Conservation (phyloP, 1,284 basidiomycete species). For the Sanghuangporus sanghuang region DNA sequence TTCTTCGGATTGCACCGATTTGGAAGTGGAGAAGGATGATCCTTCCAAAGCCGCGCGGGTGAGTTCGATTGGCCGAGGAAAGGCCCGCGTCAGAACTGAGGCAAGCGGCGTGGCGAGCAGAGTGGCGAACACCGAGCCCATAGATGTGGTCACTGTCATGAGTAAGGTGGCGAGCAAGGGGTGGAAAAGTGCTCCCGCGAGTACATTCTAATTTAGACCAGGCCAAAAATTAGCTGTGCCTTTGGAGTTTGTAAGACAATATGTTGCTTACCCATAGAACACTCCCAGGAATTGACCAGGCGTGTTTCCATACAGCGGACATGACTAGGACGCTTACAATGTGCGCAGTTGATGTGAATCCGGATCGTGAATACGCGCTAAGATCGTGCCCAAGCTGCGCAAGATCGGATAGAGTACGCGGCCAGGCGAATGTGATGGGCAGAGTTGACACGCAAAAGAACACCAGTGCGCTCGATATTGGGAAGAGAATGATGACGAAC, state of each 20-base stretch:
- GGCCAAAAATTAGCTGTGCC: not conserved
- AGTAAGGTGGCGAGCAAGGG: constrained; percentile 74
- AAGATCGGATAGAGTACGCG: constrained; percentile 66
- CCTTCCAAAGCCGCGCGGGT: constrained; percentile 67
- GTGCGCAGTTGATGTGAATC: constrained; percentile 54
- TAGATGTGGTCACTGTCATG: constrained; percentile 75
- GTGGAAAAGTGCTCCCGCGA: constrained; percentile 83
- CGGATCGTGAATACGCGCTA: constrained; percentile 71
- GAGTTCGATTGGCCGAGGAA: constrained; percentile 81
- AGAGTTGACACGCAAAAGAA: constrained; percentile 49
- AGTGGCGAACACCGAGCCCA: constrained; percentile 80
- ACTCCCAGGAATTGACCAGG: constrained; percentile 90
- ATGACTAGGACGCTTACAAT: constrained; percentile 78
- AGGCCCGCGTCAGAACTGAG: constrained; percentile 72
- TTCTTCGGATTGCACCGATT: constrained; percentile 25
- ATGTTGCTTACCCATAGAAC: constrained; percentile 70
- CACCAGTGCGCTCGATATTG: constrained; percentile 53
- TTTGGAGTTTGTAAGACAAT: constrained; percentile 19
- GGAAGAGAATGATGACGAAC: constrained; percentile 62
- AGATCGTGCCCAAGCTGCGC: constrained; percentile 69
- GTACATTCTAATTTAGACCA: constrained; percentile 60
- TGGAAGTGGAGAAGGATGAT: constrained; percentile 20
- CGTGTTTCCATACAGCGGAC: constrained; percentile 90
- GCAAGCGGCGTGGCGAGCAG: constrained; percentile 78
- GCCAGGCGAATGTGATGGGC: constrained; percentile 72